phyloP scores from a whole-genome alignment of 2,329 filamentous ascomycete species.

The Exophiala sideris region DNA sequence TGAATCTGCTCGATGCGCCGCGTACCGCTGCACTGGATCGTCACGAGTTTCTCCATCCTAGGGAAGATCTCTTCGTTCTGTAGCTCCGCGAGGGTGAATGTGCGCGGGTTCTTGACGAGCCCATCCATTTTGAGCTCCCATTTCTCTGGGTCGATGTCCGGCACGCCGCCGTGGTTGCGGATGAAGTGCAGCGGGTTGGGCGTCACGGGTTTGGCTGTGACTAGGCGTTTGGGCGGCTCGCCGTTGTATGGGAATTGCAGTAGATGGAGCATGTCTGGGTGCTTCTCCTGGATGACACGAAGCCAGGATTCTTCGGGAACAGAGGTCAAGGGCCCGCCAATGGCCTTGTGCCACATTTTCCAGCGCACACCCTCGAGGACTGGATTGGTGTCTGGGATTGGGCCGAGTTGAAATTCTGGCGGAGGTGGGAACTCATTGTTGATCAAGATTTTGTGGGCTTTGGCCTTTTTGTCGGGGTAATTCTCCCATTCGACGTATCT shows the following conservation, averaged over 20 bases:
- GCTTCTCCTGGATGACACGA: conserved; percentile 56
- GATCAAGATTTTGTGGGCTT: conserved; percentile 55
- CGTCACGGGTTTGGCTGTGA: conserved; percentile 56
- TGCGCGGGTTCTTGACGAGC: conserved; percentile 57
- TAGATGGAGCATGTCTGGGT: conserved; percentile 59
- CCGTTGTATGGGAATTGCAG: conserved; percentile 64
- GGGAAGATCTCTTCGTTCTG: conserved; percentile 60
- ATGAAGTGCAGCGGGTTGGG: conserved; percentile 64
- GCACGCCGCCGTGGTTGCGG: conserved; percentile 69
- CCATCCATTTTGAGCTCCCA: conserved; percentile 58
- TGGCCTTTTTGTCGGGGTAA: conserved; percentile 64
- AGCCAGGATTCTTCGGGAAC: conserved; percentile 60
- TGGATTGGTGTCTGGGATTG: conserved; percentile 57
- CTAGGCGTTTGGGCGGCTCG: conserved; percentile 58
- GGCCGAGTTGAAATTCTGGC: conserved; percentile 57
- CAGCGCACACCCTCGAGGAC: conserved; percentile 55
- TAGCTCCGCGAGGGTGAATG: conserved; percentile 58
- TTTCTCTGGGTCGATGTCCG: conserved; percentile 57
- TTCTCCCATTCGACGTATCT: conserved; percentile 68
- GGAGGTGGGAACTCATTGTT: conserved; percentile 49
- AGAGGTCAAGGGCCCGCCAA: conserved; percentile 44
- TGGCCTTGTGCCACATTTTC: conserved; percentile 58
- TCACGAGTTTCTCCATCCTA: conserved; percentile 56
- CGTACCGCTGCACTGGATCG: conserved; percentile 67
- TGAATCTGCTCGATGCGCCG: conserved; percentile 66